Percentiles rank a stretch among this genome's conserved stretches.
Conservation (phyloP, 352 stramenopile genomes). For the Globisporangium uncinulatum region DNA sequence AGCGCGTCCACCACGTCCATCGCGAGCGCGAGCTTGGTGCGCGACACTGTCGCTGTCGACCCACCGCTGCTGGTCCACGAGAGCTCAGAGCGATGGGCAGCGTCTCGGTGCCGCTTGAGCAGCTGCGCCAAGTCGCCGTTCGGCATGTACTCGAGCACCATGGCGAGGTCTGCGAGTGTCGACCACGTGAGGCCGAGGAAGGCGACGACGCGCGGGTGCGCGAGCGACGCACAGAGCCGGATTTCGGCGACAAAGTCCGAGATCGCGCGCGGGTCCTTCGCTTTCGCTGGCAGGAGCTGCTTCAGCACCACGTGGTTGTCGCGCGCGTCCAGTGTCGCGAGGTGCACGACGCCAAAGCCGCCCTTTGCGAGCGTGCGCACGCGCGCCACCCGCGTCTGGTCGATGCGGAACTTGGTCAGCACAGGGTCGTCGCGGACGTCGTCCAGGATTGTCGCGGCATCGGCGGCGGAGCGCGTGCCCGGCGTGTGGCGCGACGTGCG, state of each 20-base stretch:
- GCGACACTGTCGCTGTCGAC: neutral
- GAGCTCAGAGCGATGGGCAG: constrained; percentile 21
- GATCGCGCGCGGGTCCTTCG: constrained; percentile 19
- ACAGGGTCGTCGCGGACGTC: constrained; percentile 47
- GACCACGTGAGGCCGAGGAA: constrained; percentile 23
- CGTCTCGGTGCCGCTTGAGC: constrained; percentile 11
- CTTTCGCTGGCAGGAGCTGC: constrained; percentile 11
- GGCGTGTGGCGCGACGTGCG: constrained; percentile 8
- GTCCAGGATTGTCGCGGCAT: constrained; percentile 24
- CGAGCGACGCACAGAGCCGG: constrained; percentile 12
- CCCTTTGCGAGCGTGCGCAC: constrained; percentile 38
- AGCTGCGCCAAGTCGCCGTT: constrained; percentile 22
- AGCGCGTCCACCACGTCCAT: constrained; percentile 21
- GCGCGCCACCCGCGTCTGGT: constrained; percentile 34
- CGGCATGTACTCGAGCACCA: constrained; percentile 29
- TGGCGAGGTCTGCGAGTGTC: constrained; percentile 13
- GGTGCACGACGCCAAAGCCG: constrained; percentile 46
- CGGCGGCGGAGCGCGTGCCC: constrained; percentile 1
- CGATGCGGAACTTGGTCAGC: constrained; percentile 41
- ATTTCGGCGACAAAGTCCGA: constrained; percentile 25
- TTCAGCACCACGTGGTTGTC: constrained; percentile 13
- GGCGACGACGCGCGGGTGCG: constrained; percentile 23
- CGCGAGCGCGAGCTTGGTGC: constrained; percentile 16
- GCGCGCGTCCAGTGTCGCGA: constrained; percentile 30
- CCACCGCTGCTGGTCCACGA: constrained; percentile 15